These are phyloP conservation scores for Podila epicladia DNA, from an alignment of 192 early-diverging fungal genomes.

Conservation along the genomic window DNA sequence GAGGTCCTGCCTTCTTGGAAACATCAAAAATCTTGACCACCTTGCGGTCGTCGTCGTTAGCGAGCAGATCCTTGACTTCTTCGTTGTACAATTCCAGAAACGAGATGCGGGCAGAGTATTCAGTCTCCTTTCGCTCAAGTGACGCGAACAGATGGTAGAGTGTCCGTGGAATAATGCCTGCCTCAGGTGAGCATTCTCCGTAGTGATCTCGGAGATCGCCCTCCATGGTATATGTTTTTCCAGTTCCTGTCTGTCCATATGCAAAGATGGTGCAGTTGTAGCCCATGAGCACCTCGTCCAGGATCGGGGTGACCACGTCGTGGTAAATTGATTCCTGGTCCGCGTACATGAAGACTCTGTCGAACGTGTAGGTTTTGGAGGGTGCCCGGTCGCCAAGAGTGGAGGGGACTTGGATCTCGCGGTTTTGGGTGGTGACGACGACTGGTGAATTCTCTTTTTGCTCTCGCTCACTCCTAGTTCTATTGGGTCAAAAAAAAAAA, in stretches of 20 bases:
- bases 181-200: slow-evolving; percentile 57
- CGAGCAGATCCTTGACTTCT: slow-evolving; percentile 91
- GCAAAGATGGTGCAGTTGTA: slow-evolving; percentile 89
- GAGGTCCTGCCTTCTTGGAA: slow-evolving; percentile 72
- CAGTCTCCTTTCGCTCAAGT: slow-evolving; percentile 71
- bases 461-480: slow-evolving; percentile 67
- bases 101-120: slow-evolving; percentile 88
- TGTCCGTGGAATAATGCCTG: slow-evolving; percentile 93
- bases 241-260: slow-evolving; percentile 92
- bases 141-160: slow-evolving; percentile 82
- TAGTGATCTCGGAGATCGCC: slow-evolving; percentile 73
- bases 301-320: slow-evolving; percentile 80
- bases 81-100: slow-evolving; percentile 97
- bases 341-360: slow-evolving; percentile 86
- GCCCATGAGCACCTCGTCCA: slow-evolving; percentile 76
- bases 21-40: slow-evolving; percentile 82
- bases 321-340: slow-evolving; percentile 85
- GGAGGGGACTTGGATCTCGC: slow-evolving; percentile 69
- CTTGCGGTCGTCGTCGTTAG: slow-evolving; percentile 56
- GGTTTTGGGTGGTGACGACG: slow-evolving; percentile 65
- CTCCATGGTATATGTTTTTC: slow-evolving; percentile 98
- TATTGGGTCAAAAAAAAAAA: slow-evolving; percentile 19
- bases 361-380: slow-evolving; percentile 84
- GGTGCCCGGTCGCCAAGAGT: slow-evolving; percentile 61
- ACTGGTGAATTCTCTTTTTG: slow-evolving; percentile 71